phyloP scores from a whole-genome alignment of 1,284 basidiomycete genomes.

The Pyrrhoderma lamaoense region DNA sequence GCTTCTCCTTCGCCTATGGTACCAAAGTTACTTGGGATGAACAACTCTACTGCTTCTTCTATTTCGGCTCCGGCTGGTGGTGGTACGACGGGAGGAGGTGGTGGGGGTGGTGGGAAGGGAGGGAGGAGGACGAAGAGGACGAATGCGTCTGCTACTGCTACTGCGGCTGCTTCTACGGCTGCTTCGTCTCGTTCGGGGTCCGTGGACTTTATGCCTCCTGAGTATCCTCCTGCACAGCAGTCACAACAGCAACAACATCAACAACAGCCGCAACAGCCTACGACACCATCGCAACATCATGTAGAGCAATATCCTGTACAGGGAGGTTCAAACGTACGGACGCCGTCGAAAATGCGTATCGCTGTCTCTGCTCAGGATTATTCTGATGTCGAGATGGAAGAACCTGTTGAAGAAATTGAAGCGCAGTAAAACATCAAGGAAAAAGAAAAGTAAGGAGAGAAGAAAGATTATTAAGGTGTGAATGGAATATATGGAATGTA shows the following conservation, averaged over 20 bases:
- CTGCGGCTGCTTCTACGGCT: background rate
- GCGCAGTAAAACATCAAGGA: no score
- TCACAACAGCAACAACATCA: constrained; percentile 5
- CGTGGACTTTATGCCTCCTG: constrained; percentile 11
- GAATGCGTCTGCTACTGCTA: constrained; percentile 3
- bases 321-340: background rate
- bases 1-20: background rate
- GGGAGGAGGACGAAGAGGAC: constrained; percentile 1
- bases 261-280: background rate
- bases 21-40: background rate
- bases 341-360: constrained; percentile 17
- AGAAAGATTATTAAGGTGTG: no score
- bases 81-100: background rate
- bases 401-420: background rate
- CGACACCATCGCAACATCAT: background rate
- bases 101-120: constrained; percentile 11
- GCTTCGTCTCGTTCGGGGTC: background rate
- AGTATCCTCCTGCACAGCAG: constrained; percentile 22
- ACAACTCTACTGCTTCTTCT: background rate
- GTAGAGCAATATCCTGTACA: no score
- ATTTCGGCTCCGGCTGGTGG: background rate
- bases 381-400: constrained; percentile 1
- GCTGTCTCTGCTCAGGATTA: constrained; percentile 11
- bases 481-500: no score
- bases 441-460: no score